Base-by-base conservation (phyloP, 2,329 filamentous ascomycete genomes). In the Harringtonia lauricola region DNA sequence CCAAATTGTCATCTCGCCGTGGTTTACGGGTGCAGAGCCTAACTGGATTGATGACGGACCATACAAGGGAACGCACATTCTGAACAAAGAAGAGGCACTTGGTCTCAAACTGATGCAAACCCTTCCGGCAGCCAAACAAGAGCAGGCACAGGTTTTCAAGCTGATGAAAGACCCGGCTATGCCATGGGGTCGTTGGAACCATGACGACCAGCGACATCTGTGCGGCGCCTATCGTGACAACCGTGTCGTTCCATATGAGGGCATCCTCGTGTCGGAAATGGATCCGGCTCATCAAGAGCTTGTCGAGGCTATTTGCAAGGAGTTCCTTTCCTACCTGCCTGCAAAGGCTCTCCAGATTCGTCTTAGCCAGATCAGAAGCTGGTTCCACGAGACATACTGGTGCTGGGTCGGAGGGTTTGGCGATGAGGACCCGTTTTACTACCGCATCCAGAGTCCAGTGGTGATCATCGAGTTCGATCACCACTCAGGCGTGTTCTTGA, bases 191-290 rank as follows among this genome's bases (percentile, higher is more conserved):
- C 71, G 83, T 8, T 89, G 83, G 83, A 89, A 89, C 57, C 80
- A 80, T 51, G 83, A 87, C 54, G 85, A 90, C 57, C 83, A 89
- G 63, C 71, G 84, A 7, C 84, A 89, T 54, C 58, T 87, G 5
- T 86, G 83, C 56, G 85, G 86, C 30, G 85, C 85, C 0, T 86
- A 83, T 57, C 74, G 83, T 13, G 85, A 90, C 54, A 92, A 90
- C 58, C 72, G 84, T 12, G 61, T 84, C 12, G 80, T 90, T 0
- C 84, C 85, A 0, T 85, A 79, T 55, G 79, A 89, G 60, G 85
- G 85, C 0, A 60, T 85, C 7, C 55, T 67, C 0, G 77, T 80
- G 0, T 64, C 67, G 0, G 58, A 66, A 0, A 62, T 86, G 42
- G 57, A 58, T 0, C 2, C 57, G 0, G 56, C 58, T 2, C 75